phyloP scores from a whole-genome alignment of 768 basidiomycete species.

The Boletales sp. region DNA sequence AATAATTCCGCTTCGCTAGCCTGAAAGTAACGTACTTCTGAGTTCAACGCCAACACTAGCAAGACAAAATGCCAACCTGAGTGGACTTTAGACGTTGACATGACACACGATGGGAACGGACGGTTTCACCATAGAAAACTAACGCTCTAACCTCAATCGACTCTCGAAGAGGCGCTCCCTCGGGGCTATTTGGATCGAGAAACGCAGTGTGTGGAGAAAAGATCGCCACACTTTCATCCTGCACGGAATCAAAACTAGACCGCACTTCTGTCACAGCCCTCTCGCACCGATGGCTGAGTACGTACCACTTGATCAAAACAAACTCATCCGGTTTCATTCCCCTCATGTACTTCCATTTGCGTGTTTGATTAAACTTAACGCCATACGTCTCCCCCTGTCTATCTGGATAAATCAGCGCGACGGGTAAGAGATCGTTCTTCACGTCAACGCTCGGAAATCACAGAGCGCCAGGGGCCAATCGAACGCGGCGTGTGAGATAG shows the following conservation, averaged over 20 bases:
- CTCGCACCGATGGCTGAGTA: not conserved
- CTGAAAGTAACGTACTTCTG: too few relatives aligned
- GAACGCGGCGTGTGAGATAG: constrained; percentile 41
- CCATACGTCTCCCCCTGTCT: constrained; percentile 42
- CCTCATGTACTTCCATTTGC: constrained; percentile 45
- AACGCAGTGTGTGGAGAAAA: constrained; percentile 35
- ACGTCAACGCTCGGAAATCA: constrained; percentile 44
- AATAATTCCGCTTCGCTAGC: too few relatives aligned
- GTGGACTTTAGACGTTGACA: too few relatives aligned
- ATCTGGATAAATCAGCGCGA: constrained; percentile 39
- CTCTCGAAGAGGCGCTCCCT: constrained; percentile 28
- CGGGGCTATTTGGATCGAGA: constrained; percentile 31
- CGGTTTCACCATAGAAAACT: constrained; percentile 31
- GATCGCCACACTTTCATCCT: constrained; percentile 32
- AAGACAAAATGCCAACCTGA: too few relatives aligned
- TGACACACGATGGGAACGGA: too few relatives aligned
- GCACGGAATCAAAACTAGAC: constrained; percentile 32
- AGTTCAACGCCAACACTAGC: too few relatives aligned
- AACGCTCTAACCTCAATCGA: constrained; percentile 35
- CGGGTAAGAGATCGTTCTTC: constrained; percentile 35
- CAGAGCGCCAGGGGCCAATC: constrained; percentile 49
- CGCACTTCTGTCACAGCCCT: not conserved
- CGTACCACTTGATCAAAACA: constrained; percentile 48
- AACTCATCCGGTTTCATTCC: constrained; percentile 45
- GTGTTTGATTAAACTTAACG: constrained; percentile 36